phyloP scores from a whole-genome alignment of 2,329 filamentous ascomycete species.

The Talaromyces sp. region DNA sequence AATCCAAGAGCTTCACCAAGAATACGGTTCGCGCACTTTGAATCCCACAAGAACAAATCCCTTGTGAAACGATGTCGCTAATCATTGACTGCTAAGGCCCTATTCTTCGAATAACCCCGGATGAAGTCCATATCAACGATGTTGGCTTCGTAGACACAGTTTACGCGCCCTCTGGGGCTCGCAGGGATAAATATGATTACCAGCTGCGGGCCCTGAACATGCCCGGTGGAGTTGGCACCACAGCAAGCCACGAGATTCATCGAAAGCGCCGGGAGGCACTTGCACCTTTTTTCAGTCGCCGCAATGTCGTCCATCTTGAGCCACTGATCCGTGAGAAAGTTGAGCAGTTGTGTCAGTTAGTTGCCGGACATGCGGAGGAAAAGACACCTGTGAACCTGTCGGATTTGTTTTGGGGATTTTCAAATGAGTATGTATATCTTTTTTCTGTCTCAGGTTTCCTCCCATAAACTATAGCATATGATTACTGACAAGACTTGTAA shows the following conservation, averaged over 20 bases:
- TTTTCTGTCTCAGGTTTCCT: neutral
- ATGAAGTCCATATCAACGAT: conserved; percentile 23
- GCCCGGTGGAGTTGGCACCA: conserved; percentile 24
- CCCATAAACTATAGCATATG: neutral
- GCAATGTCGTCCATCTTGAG: conserved; percentile 22
- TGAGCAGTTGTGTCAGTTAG: conserved; percentile 15
- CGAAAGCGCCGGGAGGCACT: conserved; percentile 25
- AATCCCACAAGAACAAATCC: neutral
- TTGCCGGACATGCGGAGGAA: conserved; percentile 7
- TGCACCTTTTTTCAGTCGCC: conserved; percentile 28
- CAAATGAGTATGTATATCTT: conserved; percentile 21
- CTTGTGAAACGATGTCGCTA: neutral
- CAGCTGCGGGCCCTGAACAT: conserved; percentile 20
- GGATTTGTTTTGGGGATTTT: conserved; percentile 25
- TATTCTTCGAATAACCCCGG: conserved; percentile 23
- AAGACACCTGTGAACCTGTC: conserved; percentile 19
- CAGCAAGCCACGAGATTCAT: conserved; percentile 24
- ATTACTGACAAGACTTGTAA: neutral
- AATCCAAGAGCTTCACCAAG: conserved; percentile 28
- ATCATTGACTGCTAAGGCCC: conserved; percentile 16
- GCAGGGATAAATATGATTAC: conserved; percentile 23
- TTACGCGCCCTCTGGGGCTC: conserved; percentile 20
- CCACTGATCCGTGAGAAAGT: conserved; percentile 22
- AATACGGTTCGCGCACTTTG: conserved; percentile 27
- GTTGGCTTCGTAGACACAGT: conserved; percentile 23